phyloP scores from a whole-genome alignment of 768 basidiomycete genomes.

The Neoboletus magnificus region DNA sequence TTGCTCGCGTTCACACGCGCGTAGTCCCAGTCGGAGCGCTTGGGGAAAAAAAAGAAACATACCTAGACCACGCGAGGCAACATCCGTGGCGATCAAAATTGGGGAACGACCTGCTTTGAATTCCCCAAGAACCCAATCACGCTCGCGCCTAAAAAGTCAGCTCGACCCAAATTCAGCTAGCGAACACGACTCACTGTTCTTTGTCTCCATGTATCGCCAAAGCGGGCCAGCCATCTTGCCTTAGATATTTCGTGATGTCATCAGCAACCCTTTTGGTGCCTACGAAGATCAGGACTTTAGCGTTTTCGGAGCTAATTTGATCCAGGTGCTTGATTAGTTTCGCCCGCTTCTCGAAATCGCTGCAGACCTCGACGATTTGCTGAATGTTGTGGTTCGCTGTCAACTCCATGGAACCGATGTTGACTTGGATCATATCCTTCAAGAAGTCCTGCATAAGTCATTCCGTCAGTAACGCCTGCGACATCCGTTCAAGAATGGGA shows the following conservation, averaged over 20 bases:
- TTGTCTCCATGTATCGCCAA: conserved; percentile 99
- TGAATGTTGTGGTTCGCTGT: conserved; percentile 98
- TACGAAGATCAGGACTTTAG: conserved; percentile 98
- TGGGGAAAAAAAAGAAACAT: conserved; percentile 52
- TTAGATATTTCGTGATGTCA: conserved; percentile 96
- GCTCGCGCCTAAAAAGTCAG: conserved; percentile 67
- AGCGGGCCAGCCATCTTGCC: conserved; percentile 99
- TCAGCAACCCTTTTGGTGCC: conserved; percentile 97
- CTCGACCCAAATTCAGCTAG: not conserved
- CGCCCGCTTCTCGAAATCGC: conserved; percentile 94
- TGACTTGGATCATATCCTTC: conserved; percentile 95
- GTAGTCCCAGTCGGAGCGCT: conserved; percentile 32
- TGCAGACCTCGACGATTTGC: conserved; percentile 94
- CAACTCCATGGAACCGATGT: conserved; percentile 97
- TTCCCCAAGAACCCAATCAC: conserved; percentile 98
- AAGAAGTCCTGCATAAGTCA: conserved; percentile 72
- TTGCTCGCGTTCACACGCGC: conserved; percentile 33
- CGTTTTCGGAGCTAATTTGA: conserved; percentile 93
- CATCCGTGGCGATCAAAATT: conserved; percentile 98
- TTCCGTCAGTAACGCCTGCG: not conserved
- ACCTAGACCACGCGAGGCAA: conserved; percentile 99
- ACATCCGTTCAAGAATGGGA: not conserved
- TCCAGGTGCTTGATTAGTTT: conserved; percentile 97
- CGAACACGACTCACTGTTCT: conserved; percentile 69
- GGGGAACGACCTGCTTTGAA: conserved; percentile 98